Evolutionary conservation across 345 rosid genomes (phyloP), one percentile per base, ranked within the genome.

Genomic region (Erucastrum elatum): DNA sequence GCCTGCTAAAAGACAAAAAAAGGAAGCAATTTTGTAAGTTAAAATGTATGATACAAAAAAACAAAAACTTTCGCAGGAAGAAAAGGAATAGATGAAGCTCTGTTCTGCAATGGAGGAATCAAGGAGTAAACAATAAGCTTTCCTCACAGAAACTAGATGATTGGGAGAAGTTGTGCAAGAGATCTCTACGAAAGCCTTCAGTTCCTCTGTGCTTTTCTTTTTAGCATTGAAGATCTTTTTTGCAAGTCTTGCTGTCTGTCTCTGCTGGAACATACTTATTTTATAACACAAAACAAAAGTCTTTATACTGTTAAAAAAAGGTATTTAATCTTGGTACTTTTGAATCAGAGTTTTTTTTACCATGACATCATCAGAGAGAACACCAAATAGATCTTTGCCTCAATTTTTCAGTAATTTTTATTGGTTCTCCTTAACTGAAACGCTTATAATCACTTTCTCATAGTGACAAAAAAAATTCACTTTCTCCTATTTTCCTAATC

Each of bases 201-300:
- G 67, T 37, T 84, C 84, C 39, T 93, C 87, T 30, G 72, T 8
- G 9, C 82, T 76, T 65, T 79, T 84, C 82, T 70, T 87, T 49
- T 58, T 84, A n/a, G n/a, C n/a, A n/a, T n/a, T n/a, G n/a, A n/a
- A n/a, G n/a, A n/a, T n/a, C n/a, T n/a, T n/a, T n/a, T n/a, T n/a
- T n/a, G n/a, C 89, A 21, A 90, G 81, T 71, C 71, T 87, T 4
- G 99, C 99, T n/a, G 82, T 95, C 96, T 83, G 97, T 89, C 85
- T 89, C 93, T 8, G 90, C 79, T 30, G 99, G 91, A 68, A 91
- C 98, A 66, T 80, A 83, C 15, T 80, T 2, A n/a, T 60, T 10
- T 8, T 3, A 25, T 41, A 11, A 41, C 49, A 41, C 49, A 41
- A 11, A 41, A 41, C 49, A 41, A 41, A 41, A 41, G 1, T 41